Evolutionary conservation across 306 rosid genomes (phyloP), one percentile per base, ranked within the genome.

Genomic region (Casuarina cunninghamiana): DNA sequence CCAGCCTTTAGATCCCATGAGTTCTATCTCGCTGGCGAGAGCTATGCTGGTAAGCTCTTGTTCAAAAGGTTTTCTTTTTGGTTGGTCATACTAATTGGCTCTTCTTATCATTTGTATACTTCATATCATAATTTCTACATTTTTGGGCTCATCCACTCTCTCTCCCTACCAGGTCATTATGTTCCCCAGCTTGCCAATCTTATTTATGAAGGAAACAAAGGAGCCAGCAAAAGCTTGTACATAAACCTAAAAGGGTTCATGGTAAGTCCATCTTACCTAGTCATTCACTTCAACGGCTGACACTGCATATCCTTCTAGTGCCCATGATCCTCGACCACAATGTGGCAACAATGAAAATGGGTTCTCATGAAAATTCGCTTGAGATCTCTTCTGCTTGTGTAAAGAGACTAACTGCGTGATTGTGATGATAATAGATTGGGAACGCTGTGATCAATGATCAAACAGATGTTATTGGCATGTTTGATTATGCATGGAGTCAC

Each of bases 131-230:
- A 48, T 48, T 48, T 48, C 11, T 48, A 48, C 38, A 26, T 26
- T 32, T 37, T 35, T 62, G 12, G 5, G 43, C 26, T 5, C 62
- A 1, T 35, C 19, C 62, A 1, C 68, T 48, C 17, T 54, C 11
- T 69, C n/a, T 53, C 37, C 60, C n/a, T 68, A 11, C 37, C 42
- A 88, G 91, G 97, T 0, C 94, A 92, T 72, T 92, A 90, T 75
- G 91, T 86, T 78, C 93, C 91, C 13, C 93, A 91, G 53, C 88
- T 91, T 8, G 93, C 94, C 15, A 84, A 88, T n/a, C 79, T 87
- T 60, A 90, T 91, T 58, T 49, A 82, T 43, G 83, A 91, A 54
- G 53, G 80, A 49, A 91, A 88, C 82, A 81, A 72, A 41, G 58
- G 81, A 53, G 65, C 78, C 45, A 49, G 46, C 53, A 84, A 75